A percentile compares a stretch with the other conserved stretches of the same genome.
phyloP scores from a whole-genome alignment of 192 early-diverging fungal genomes.

The Dissophora ornata region DNA sequence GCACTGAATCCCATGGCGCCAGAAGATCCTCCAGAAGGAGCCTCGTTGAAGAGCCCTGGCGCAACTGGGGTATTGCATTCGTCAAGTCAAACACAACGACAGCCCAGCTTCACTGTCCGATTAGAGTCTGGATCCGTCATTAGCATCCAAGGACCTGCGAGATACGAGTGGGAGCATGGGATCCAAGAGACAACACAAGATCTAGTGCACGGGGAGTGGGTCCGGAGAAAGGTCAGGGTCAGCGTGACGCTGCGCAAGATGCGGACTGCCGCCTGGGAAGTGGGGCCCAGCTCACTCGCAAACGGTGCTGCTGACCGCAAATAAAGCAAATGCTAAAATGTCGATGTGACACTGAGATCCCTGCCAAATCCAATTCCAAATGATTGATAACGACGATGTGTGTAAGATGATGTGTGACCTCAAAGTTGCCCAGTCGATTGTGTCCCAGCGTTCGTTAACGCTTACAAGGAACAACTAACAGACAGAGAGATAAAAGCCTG shows the following conservation, averaged over 20 bases:
- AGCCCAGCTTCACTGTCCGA: constrained; percentile 41
- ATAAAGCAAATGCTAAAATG: too few species aligned
- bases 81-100: not conserved
- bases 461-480: too few species aligned
- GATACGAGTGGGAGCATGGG: constrained; percentile 64
- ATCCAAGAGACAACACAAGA: constrained; percentile 54
- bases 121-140: constrained; percentile 59
- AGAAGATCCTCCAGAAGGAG: constrained; percentile 26
- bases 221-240: constrained; percentile 55
- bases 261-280: constrained; percentile 31
- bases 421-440: too few species aligned
- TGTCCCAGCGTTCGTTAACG: too few species aligned
- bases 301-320: constrained; percentile 32
- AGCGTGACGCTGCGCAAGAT: constrained; percentile 61
- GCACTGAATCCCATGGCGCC: constrained; percentile 31
- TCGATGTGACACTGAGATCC: too few species aligned
- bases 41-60: too few species aligned
- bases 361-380: too few species aligned
- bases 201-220: constrained; percentile 24
- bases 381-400: too few species aligned
- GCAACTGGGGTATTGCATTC: not conserved
- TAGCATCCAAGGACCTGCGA: constrained; percentile 50
- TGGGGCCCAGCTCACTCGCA: constrained; percentile 5
- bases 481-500: too few species aligned
- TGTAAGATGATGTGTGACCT: too few species aligned